Evolutionary conservation across 495 filamentous ascomycete genomes (phyloP), one percentile per base, ranked within the genome.

Genomic region (Trichoderma erinaceum): DNA sequence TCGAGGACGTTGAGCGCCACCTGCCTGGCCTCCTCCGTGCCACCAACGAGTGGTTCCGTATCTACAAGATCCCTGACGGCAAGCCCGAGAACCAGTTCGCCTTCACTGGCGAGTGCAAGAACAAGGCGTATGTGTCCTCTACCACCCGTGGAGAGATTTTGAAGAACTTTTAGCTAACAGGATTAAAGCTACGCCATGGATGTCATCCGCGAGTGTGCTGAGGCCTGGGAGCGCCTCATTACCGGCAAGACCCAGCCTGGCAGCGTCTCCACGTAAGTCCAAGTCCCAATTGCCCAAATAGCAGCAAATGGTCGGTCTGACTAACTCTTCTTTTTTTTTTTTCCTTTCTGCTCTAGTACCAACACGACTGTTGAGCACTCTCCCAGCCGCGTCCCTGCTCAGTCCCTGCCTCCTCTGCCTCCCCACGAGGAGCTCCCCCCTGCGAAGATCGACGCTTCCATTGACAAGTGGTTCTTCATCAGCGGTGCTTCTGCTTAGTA

Each of bases 401-500:
- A 79, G 72, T 81, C 88, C 78, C 80, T 96, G 67, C 86, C 89
- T 63, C 86, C 84, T 68, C 87, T 97, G 46, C 91, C 92, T 66
- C 79, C 84, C 67, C 82, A 86, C 75, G 86, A 97, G 84, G 88
- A 94, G 72, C 83, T 93, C 18, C 76, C 84, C 23, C 90, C 95
- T 67, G 94, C 91, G 67, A 91, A 93, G 69, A 96, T 98, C 72
- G 95, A 99, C 77, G 87, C 89, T 73, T 95, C 88, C 82, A 96
- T 97, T 76, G 95, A 99, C 87, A 99, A 99, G 86, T 99, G 96
- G 95, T 99, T 99, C 88, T 99, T 97, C 86, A 99, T 99, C 82
- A 97, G 94, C 77, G 95, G 95, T 78, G 95, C 95, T 78, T 91
- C 95, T 73, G 86, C 90, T 67, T 97, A 93, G 83, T 8, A 11